Conservation (phyloP, 163 green algal genomes). For the Chloromonas sp. region DNA sequence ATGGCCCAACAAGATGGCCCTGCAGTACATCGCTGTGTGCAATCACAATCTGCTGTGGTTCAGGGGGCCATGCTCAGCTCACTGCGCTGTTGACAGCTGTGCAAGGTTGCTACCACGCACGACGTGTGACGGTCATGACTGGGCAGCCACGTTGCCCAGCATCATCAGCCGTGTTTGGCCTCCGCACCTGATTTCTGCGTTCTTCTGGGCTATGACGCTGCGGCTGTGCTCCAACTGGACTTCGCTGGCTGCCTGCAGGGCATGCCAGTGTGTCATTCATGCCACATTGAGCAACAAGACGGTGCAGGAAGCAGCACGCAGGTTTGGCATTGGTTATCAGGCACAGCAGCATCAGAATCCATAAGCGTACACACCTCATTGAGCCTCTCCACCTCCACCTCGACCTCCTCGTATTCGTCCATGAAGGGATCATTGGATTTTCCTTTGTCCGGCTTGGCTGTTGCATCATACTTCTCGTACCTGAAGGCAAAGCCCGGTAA, state of each 20-base stretch:
- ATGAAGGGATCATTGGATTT: conserved; percentile 42
- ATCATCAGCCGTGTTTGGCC: too few relatives aligned
- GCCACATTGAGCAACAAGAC: too few relatives aligned
- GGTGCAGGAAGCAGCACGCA: neutral
- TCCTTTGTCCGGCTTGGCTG: conserved; percentile 12
- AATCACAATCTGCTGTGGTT: too few relatives aligned
- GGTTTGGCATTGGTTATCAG: neutral
- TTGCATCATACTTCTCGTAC: conserved; percentile 47
- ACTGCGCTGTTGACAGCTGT: neutral
- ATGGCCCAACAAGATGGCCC: too few relatives aligned
- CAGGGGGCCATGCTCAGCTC: neutral
- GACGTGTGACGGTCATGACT: too few relatives aligned
- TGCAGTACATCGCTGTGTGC: too few relatives aligned
- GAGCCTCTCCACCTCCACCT: conserved; percentile 37
- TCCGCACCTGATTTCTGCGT: conserved; percentile 29
- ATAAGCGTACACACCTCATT: conserved; percentile 28
- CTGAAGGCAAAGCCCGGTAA: conserved; percentile 10
- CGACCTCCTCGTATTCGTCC: conserved; percentile 37
- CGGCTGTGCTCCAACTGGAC: conserved; percentile 21
- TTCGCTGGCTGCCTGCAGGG: conserved; percentile 18
- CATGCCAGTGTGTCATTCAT: too few relatives aligned
- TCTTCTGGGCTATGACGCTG: conserved; percentile 22
- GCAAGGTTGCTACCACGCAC: too few relatives aligned
- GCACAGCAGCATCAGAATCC: neutral
- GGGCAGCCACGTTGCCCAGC: too few relatives aligned